Evolutionary conservation across 1,284 basidiomycete species (phyloP).

Genomic region (Lentinus polychrous): DNA sequence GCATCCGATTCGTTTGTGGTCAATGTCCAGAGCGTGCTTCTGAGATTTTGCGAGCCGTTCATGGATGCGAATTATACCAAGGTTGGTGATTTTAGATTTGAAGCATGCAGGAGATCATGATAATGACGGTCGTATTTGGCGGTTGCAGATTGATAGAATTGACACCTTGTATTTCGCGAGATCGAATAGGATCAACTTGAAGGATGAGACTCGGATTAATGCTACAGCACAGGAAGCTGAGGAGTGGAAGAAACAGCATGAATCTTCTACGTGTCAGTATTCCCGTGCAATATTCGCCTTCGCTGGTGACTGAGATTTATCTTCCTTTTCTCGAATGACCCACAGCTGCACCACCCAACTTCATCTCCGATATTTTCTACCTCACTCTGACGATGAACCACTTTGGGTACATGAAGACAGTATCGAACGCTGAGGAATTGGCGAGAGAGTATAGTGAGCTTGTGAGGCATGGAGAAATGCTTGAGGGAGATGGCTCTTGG

Average conservation of each 20-base stretch:
- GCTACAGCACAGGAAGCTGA: slow-evolving; percentile 82
- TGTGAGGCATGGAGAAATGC: slow-evolving; percentile 70
- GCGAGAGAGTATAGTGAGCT: slow-evolving; percentile 72
- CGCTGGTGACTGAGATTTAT: no score
- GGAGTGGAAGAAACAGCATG: slow-evolving; percentile 58
- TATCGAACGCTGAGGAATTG: slow-evolving; percentile 66
- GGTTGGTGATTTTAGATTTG: slow-evolving; percentile 33
- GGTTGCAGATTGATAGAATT: slow-evolving; percentile 78
- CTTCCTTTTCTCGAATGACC: neutral
- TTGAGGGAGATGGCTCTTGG: slow-evolving; percentile 75
- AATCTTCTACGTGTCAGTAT: slow-evolving; percentile 35
- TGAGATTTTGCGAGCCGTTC: slow-evolving; percentile 93
- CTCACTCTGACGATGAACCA: slow-evolving; percentile 81
- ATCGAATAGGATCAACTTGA: slow-evolving; percentile 66
- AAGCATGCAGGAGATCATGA: neutral
- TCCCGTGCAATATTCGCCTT: no score
- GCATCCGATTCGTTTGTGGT: slow-evolving; percentile 92
- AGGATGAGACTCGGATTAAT: slow-evolving; percentile 88
- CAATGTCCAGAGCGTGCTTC: slow-evolving; percentile 78
- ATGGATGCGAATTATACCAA: slow-evolving; percentile 91
- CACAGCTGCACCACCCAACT: slow-evolving; percentile 68
- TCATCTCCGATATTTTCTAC: slow-evolving; percentile 96
- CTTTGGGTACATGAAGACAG: slow-evolving; percentile 78
- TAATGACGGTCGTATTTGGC: neutral
- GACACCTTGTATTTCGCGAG: slow-evolving; percentile 78